A percentile compares a stretch with the other conserved stretches of the same genome.
Evolutionary conservation across 2,329 filamentous ascomycete genomes (phyloP).

Genomic region (Monosporascus sp.): DNA sequence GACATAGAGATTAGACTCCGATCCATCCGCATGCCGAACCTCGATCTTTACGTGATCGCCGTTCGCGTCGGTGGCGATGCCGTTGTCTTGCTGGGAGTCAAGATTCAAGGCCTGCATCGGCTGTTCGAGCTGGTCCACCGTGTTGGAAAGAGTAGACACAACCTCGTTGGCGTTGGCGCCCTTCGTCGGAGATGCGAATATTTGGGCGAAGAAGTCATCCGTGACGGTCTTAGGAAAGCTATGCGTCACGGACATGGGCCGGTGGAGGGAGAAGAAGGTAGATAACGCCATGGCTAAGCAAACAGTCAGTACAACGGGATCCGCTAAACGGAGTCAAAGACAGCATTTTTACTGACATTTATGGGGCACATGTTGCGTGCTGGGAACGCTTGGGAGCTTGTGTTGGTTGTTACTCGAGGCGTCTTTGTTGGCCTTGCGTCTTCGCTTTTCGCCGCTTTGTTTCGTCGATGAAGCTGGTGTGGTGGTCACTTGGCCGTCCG

Average conservation of each 20-base stretch:
- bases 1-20: slow-evolving; percentile 54
- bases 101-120: slow-evolving; percentile 51
- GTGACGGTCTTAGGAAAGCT: slow-evolving; percentile 70
- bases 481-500: slow-evolving; percentile 45
- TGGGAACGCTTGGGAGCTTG: slow-evolving; percentile 68
- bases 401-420: slow-evolving; percentile 41
- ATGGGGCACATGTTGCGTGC: slow-evolving; percentile 65
- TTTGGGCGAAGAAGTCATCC: slow-evolving; percentile 73
- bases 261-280: slow-evolving; percentile 92
- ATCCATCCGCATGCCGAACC: slow-evolving; percentile 51
- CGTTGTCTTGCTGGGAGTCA: slow-evolving; percentile 29
- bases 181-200: slow-evolving; percentile 62
- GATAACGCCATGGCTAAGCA: slow-evolving; percentile 75
- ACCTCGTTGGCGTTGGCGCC: slow-evolving; percentile 53
- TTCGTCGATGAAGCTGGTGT: slow-evolving; percentile 36
- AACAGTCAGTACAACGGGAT: slow-evolving; percentile 13
- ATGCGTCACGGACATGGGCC: slow-evolving; percentile 83
- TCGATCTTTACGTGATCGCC: slow-evolving; percentile 46
- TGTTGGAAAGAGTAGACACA: slow-evolving; percentile 60
- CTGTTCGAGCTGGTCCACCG: slow-evolving; percentile 55
- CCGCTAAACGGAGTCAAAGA: not conserved
- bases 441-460: slow-evolving; percentile 50
- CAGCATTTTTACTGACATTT: slow-evolving; percentile 45
- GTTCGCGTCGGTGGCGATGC: slow-evolving; percentile 30
- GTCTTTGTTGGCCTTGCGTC: slow-evolving; percentile 51